Evolutionary conservation across 208 protist species (phyloP).

Genomic region (Novymonas esmeraldas): DNA sequence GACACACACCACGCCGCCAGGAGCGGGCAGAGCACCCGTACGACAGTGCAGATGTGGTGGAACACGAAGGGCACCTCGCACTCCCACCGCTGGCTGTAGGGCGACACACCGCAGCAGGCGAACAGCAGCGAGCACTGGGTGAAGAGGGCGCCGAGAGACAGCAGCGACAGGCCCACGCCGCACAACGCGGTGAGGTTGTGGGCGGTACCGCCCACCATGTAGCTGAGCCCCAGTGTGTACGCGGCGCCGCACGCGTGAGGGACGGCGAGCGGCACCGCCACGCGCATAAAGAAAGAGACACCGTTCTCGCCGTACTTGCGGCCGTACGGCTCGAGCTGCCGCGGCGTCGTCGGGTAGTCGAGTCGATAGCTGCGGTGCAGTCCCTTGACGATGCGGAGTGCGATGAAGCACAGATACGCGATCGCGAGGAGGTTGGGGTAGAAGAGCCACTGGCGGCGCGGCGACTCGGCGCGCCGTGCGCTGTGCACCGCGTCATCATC

Average conservation of each 20-base stretch:
- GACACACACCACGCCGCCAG: constrained; percentile 63
- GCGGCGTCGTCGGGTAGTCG: constrained; percentile 57
- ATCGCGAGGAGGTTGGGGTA: constrained; percentile 23
- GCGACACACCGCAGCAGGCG: constrained; percentile 47
- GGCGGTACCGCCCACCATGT: constrained; percentile 50
- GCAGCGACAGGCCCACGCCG: constrained; percentile 69
- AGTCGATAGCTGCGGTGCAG: constrained; percentile 29
- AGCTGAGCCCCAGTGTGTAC: constrained; percentile 44
- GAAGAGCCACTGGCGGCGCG: constrained; percentile 38
- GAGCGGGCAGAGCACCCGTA: constrained; percentile 49
- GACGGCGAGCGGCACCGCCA: constrained; percentile 32
- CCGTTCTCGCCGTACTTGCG: constrained; percentile 39
- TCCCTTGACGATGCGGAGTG: constrained; percentile 16
- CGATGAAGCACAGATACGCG: constrained; percentile 18
- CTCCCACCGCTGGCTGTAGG: constrained; percentile 45
- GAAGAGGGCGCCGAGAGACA: constrained; percentile 51
- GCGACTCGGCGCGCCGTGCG: neutral
- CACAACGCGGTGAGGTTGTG: constrained; percentile 71
- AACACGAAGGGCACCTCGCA: constrained; percentile 72
- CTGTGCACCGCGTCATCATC: constrained; percentile 11
- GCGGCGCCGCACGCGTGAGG: constrained; percentile 33
- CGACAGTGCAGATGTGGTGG: constrained; percentile 67
- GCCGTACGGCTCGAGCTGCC: constrained; percentile 38
- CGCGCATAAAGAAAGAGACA: constrained; percentile 38
- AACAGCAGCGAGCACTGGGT: constrained; percentile 64